A percentile compares a stretch with the other conserved stretches of the same genome.
Evolutionary conservation across 176 grass and related monocot species (phyloP).

Genomic region (Eragrostis curvula): DNA sequence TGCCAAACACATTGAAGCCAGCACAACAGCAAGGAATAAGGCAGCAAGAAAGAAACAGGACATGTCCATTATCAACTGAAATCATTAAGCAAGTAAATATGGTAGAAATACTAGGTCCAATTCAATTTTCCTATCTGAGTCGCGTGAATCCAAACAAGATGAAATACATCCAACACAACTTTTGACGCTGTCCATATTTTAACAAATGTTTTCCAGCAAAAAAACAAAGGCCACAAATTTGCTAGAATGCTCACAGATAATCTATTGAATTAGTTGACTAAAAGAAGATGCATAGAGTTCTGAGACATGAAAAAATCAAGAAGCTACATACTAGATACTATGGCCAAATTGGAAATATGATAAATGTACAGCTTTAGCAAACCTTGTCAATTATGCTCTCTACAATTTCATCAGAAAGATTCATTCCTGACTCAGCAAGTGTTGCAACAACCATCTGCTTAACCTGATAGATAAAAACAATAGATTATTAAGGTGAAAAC

Average conservation of each 20-base stretch:
- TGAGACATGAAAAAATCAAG: background rate
- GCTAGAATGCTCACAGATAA: background rate
- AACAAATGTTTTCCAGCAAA: background rate
- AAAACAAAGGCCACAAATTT: background rate
- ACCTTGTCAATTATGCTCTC: slow-evolving; percentile 78
- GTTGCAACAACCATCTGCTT: slow-evolving; percentile 81
- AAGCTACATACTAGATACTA: background rate
- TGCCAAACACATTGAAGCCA: background rate
- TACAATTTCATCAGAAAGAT: slow-evolving; percentile 72
- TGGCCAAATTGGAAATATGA: slow-evolving; percentile 11
- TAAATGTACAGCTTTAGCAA: slow-evolving; percentile 12
- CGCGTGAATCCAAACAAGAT: background rate
- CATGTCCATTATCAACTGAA: background rate
- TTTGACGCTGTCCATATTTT: background rate
- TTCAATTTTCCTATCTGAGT: background rate
- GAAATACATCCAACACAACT: background rate
- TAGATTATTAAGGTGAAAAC: slow-evolving; percentile 2
- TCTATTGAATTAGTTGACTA: slow-evolving; percentile 4
- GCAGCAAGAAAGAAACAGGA: background rate
- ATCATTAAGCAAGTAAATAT: background rate
- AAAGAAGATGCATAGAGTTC: background rate
- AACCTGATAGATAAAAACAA: slow-evolving; percentile 47
- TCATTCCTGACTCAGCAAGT: slow-evolving; percentile 77
- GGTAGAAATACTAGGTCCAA: background rate
- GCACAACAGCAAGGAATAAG: slow-evolving; percentile 5